Conservation (phyloP, 2,329 filamentous ascomycete genomes). For the Fusarium mundagurra region DNA sequence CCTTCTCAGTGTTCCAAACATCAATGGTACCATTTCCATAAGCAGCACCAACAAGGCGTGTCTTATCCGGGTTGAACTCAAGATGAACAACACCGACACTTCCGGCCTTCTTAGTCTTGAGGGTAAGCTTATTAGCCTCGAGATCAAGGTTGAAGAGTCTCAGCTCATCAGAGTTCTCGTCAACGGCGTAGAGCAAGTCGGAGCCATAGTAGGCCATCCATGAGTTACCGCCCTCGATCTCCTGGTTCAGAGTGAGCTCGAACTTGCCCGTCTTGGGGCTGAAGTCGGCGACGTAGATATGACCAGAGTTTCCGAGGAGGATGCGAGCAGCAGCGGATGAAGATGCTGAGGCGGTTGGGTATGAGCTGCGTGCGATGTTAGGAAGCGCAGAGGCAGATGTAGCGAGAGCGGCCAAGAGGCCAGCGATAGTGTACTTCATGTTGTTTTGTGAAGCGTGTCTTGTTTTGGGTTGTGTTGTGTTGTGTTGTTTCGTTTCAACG, state of each 20-base stretch:
- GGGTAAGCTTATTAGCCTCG: constrained; percentile 43
- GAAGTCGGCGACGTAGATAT: constrained; percentile 55
- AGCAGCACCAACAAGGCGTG: constrained; percentile 56
- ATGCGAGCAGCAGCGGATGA: constrained; percentile 43
- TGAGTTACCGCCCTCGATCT: constrained; percentile 53
- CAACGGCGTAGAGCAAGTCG: constrained; percentile 56
- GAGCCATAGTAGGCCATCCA: constrained; percentile 57
- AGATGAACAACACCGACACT: constrained; percentile 59
- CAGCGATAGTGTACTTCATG: constrained; percentile 37
- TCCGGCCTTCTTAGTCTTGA: constrained; percentile 46
- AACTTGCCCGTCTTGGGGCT: constrained; percentile 50
- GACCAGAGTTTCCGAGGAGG: constrained; percentile 53
- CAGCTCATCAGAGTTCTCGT: constrained; percentile 56
- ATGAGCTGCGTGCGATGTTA: constrained; percentile 16
- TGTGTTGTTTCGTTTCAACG: constrained; percentile 13
- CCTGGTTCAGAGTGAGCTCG: constrained; percentile 46
- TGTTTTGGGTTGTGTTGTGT: background rate
- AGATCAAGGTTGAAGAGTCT: constrained; percentile 53
- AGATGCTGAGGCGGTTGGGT: constrained; percentile 6
- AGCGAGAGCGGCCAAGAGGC: constrained; percentile 35
- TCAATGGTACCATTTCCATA: constrained; percentile 56
- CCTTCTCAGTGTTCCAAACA: constrained; percentile 55
- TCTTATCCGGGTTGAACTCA: constrained; percentile 56
- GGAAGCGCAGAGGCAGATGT: constrained; percentile 33
- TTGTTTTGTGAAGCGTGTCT: background rate